Base-by-base conservation (phyloP, 768 basidiomycete genomes). In the Sistotremastrum suecicum region DNA sequence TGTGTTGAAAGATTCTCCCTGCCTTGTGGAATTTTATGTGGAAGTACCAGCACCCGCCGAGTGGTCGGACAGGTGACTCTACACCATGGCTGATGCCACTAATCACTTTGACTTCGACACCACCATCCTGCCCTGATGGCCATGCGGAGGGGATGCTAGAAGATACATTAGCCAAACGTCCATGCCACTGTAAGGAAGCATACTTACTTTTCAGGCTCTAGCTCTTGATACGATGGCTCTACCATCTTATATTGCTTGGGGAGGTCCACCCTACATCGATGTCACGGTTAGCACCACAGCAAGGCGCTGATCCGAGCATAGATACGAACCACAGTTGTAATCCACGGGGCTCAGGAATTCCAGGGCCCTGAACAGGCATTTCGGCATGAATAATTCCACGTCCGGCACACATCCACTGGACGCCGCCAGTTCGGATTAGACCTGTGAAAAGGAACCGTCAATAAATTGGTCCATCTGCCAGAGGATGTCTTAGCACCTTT, bases 41-140 rank as follows among this genome's bases (percentile, higher is more conserved):
- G 65, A 92, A 80, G 62, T 77, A 95, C 86, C 88, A 92, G 62
- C 90, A 92, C 4, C 92, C 92, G 8, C 92, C 92, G 0, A 91
- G 72, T 0, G 88, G 88, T 41, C 83, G 69, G 28, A 98, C 91
- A 30, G 90, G 90, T 2, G 88, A 91, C 56, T 83, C 81, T 9
- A 78, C 70, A 8, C 85, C 89, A 52, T 91, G 77, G 48, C 86
- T 85, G 59, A 79, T 81, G 4, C 94, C 94, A 51, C 85, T 89
- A 53, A 97, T 86, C 37, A 98, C 81, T 56, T 76, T 86, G 55
- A 95, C 70, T 51, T 70, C 73, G 34, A 81, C 66, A 8, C 73
- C 70, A 4, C 85, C 85, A 37, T 81, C 71, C 2, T 65, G 62
- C 7, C 85, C 84, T 44, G 72, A 65, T 2, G 86, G 86, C 56